Evolutionary conservation across 176 grass and related monocot species (phyloP), one percentile per base, ranked within the genome.

Genomic region (Hordeum marinum): DNA sequence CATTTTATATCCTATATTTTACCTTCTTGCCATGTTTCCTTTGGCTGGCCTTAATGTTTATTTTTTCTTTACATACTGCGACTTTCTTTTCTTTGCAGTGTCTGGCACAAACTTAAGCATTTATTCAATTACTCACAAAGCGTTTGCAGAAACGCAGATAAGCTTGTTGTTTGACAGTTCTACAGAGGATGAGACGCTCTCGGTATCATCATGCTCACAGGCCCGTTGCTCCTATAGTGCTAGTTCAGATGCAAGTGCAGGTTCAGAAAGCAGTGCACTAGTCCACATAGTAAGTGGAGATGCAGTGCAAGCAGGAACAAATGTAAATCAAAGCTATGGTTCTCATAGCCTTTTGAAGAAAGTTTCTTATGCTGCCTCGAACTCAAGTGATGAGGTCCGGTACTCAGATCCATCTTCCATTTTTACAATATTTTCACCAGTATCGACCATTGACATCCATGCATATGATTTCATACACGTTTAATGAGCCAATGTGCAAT

Each of bases 91-190:
- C 69, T 85, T 89, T 89, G 73, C 85, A 98, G 96, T 62, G 10
- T 65, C 80, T 54, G 74, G 23, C 66, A 63, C 24, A 64, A 46
- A 27, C 36, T 54, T 63, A 54, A 64, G 73, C 69, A 84, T 94
- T n/a, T 54, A 82, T 54, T 84, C 89, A 62, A 87, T 94, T 76
- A 98, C 77, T 82, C 91, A 87, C 26, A 85, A 80, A 82, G 64
- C 57, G 75, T 92, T 94, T 84, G 71, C 35, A 20, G 24, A 68
- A 93, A 89, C 76, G 21, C 45, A 87, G 61, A 90, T 63, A 68
- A 83, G 36, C 26, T 76, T 84, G 59, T 70, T 95, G 9, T 80
- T 87, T 58, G 85, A 80, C 68, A 77, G 67, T 48, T 85, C 88
- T 68, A 36, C 59, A 63, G 60, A 48, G 20, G 82, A 70, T 71